A percentile compares a stretch with the other conserved stretches of the same genome.
These are phyloP conservation scores for Maudiozyma bulderi DNA, from an alignment of 805 yeast species.

Conservation along the genomic window DNA sequence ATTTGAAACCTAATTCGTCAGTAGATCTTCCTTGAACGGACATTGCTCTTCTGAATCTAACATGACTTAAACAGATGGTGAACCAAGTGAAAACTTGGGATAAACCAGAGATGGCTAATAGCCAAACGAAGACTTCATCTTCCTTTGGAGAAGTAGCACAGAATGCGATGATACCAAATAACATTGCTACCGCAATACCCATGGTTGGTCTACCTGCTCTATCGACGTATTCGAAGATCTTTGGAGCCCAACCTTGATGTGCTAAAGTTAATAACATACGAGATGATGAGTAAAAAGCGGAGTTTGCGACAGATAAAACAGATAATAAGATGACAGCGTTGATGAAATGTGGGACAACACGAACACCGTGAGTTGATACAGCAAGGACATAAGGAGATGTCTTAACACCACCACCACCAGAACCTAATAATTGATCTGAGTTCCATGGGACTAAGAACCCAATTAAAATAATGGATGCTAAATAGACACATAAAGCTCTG, in stretches of 20 bases:
- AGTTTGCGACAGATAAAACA: constrained; percentile 67
- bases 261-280: constrained; percentile 62
- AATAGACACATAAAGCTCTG: constrained; percentile 43
- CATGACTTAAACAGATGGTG: constrained; percentile 45
- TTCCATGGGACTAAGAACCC: constrained; percentile 49
- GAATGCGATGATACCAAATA: constrained; percentile 54
- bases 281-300: constrained; percentile 63
- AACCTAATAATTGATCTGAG: constrained; percentile 35
- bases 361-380: constrained; percentile 47
- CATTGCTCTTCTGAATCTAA: constrained; percentile 52
- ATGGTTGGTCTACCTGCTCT: constrained; percentile 53
- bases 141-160: constrained; percentile 55
- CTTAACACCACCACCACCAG: constrained; percentile 34
- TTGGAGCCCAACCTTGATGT: constrained; percentile 64
- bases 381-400: constrained; percentile 70
- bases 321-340: constrained; percentile 65
- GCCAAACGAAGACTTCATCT: constrained; percentile 53
- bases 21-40: constrained; percentile 42
- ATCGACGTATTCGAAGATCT: constrained; percentile 43
- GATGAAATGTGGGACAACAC: constrained; percentile 60
- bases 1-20: constrained; percentile 43
- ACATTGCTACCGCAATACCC: constrained; percentile 42
- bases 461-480: constrained; percentile 37
- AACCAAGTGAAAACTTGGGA: constrained; percentile 57
- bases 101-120: constrained; percentile 51